Base-by-base conservation (phyloP, 371 early-diverging fungal species). In the Mortierella sp. region DNA sequence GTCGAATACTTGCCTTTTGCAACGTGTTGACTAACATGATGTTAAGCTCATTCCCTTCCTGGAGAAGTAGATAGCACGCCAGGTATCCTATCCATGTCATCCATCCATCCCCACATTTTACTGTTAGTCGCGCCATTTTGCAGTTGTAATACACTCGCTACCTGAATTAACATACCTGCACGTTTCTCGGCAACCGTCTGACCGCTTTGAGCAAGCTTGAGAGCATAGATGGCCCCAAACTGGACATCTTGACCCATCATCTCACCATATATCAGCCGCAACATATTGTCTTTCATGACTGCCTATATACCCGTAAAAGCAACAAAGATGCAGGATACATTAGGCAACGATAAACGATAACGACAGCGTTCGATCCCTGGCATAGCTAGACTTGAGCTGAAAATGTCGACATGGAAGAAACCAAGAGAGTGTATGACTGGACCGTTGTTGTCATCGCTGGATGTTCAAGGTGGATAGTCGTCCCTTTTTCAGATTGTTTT, bases 231-330 rank as follows among this genome's bases (percentile, higher is more conserved):
- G 75, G 78, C 80, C 9, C 86, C 86, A 60, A 86, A 86, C 70
- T 86, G 86, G 50, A 86, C 86, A 50, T 82, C 82, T 44, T 79
- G 73, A 8, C 86, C 86, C 86, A 86, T 82, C 86, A 86, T 86
- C 16, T 86, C 86, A 26, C 86, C 86, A 26, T 86, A 82, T 26
- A 86, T 78, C 44, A 86, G 80, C 28, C 78, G 77, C 50, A 86
- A 47, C 86, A 86, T 86, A 50, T 86, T 86, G 31, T 86, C 82
- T 52, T 86, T 86, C 86, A 86, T 86, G 19, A 47, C 71, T 6
- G 82, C 63, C 86, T 86, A 76, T 14, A 44, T 21, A 45, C 2
- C 45, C 26, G 26, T 8, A 47, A 42, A 48, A 14, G 26, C 16
- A 60, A 73, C 44, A 16, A 73, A 57, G 31, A 54, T 58, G 42